Base-by-base conservation (phyloP, 208 protist species). In the Leishmania martiniquensis region DNA sequence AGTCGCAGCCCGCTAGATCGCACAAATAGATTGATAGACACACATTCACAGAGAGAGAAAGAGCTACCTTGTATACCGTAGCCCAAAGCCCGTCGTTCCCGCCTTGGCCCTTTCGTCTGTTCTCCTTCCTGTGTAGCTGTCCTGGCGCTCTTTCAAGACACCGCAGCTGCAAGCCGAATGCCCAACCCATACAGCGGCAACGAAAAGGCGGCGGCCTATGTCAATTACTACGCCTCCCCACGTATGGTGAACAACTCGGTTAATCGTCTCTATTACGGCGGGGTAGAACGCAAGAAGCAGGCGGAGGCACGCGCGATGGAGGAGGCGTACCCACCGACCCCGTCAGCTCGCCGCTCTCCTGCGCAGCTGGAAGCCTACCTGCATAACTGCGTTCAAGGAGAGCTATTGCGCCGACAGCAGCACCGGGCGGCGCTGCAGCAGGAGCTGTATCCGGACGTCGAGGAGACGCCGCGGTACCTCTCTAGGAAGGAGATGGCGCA, bases 221-320 rank as follows among this genome's bases (percentile, higher is more conserved):
- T 97, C 6, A 84, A 94, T 51, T 95, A 94, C 82, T 97, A 91
- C 79, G 93, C 89, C 49, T 95, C 91, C 20, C 63, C 76, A 4
- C 80, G 80, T 20, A 97, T 97, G 93, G 78, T 91, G 67, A 70
- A 81, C 57, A 86, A 88, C 75, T 89, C 93, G n/a, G 91, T 95
- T 29, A 74, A 90, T 37, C 91, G 93, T 1, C 87, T 97, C 25
- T 92, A 97, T 74, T 77, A 85, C 57, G 82, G 81, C 57, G 86
- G 87, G 10, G 70, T 94, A 7, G 82, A 82, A 62, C 78, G 83
- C 44, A 81, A 84, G 72, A 78, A 87, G 76, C 84, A 82, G 55
- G 84, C 89, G 29, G 72, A 80, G 44, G 82, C 78, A n/a, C 83
- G 80, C 4, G 89, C 84, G 2, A 88, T 87, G 67, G 63, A 73